Conservation (phyloP, 768 basidiomycete species). For the Kwoniella sp. region DNA sequence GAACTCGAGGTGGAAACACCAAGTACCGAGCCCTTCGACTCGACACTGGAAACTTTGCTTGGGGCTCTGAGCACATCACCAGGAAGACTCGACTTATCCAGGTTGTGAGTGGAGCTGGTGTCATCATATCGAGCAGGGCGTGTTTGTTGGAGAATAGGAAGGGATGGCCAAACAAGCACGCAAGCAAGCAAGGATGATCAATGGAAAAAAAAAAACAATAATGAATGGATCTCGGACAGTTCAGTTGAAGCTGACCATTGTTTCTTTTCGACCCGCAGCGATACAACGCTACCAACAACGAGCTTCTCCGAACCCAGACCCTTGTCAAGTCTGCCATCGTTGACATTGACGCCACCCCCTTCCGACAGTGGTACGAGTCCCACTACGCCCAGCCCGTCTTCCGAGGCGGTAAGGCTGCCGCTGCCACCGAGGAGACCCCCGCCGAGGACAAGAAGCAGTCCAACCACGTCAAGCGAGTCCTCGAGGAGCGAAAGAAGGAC, state of each 20-base stretch:
- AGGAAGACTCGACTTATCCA: slow-evolving; percentile 93
- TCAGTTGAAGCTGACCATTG: slow-evolving; percentile 9
- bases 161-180: no score
- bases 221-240: no score
- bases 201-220: no score
- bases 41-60: slow-evolving; percentile 96
- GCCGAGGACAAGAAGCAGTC: slow-evolving; percentile 72
- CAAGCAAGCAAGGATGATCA: no score
- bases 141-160: no score
- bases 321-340: slow-evolving; percentile 96
- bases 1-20: slow-evolving; percentile 90
- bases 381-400: slow-evolving; percentile 96
- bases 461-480: slow-evolving; percentile 80
- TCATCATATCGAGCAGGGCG: no score
- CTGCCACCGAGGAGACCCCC: slow-evolving; percentile 11
- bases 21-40: slow-evolving; percentile 97
- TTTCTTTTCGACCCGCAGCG: slow-evolving; percentile 61
- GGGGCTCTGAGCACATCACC: slow-evolving; percentile 92
- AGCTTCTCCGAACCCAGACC: slow-evolving; percentile 98
- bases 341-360: slow-evolving; percentile 96
- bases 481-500: slow-evolving; percentile 90
- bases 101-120: slow-evolving; percentile 68
- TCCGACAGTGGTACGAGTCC: slow-evolving; percentile 99
- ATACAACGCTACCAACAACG: slow-evolving; percentile 99
- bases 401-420: slow-evolving; percentile 68